Evolutionary conservation across 2,329 filamentous ascomycete species (phyloP).

Genomic region (Apiospora pterosperma): DNA sequence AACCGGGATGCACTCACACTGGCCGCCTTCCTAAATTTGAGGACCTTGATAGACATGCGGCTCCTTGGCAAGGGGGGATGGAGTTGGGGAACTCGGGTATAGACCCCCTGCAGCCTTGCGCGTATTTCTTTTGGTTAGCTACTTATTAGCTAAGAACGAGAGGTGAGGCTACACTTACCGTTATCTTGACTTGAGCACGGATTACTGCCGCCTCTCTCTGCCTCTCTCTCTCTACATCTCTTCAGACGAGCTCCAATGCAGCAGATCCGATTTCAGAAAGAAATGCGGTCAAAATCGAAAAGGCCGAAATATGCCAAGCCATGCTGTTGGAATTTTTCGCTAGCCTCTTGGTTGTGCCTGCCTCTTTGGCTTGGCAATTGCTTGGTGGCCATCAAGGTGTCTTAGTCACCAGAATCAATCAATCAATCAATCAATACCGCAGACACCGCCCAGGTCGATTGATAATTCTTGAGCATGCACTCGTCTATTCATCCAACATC

Average conservation of each 20-base stretch:
- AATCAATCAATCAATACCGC: background rate
- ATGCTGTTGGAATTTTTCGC: background rate
- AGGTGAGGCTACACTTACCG: no score
- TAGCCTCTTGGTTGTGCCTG: background rate
- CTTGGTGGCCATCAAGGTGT: constrained; percentile 7
- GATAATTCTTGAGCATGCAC: background rate
- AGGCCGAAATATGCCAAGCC: background rate
- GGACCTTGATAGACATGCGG: constrained; percentile 3
- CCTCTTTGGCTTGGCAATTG: background rate
- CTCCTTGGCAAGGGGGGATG: background rate
- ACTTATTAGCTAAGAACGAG: background rate
- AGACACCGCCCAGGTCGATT: background rate
- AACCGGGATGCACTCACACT: background rate
- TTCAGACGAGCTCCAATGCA: background rate
- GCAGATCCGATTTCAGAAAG: background rate
- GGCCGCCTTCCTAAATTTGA: background rate
- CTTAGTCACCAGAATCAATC: background rate
- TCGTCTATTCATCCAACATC: background rate
- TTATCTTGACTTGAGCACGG: no score
- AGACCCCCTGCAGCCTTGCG: background rate
- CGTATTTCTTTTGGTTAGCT: background rate
- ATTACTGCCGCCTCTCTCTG: background rate
- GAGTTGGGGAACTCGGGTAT: background rate
- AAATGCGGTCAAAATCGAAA: background rate
- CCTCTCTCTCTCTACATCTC: background rate